Base-by-base conservation (phyloP, 2,329 filamentous ascomycete species). In the Periconia sp. region DNA sequence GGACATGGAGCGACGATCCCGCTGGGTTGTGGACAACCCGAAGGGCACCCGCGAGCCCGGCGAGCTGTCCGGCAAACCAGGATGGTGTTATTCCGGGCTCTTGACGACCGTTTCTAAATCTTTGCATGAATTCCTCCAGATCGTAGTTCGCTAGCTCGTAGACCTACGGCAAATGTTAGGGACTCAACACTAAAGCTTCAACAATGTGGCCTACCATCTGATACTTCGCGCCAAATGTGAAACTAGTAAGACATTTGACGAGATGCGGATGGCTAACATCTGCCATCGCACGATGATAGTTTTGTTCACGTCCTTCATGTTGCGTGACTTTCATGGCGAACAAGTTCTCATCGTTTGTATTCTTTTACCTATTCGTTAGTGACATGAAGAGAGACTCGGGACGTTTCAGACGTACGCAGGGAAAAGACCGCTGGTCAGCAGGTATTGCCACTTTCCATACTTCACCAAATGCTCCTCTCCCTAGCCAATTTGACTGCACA, bases 201-300 rank as follows among this genome's bases (percentile, higher is more conserved):
- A 9, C 4, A 11, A 3, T 11, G 25, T 23, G 5, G 17, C 32
- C 15, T 24, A 47, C 46, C 48, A 51, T 47, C 12, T 47, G 29
- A 26, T 41, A 47, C 7, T 50, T 38, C 5, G 40, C 35, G 16
- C 44, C 42, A 13, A 52, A 42, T 0, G 40, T 47, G 21, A 54
- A 56, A 31, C 50, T 52, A 4, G 54, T 28, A 12, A 54, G 46
- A 32, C 54, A 57, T 17, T 47, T 50, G 3, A 52, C 33, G 3
- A 57, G 51, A 34, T 57, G 48, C 0, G 34, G 21, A n/a, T 57
- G 50, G 3, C 23, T 39, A 19, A 48, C 33, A 4, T 39, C 35
- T 18, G 24, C 35, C 43, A 48, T 51, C n/a, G 22, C 29, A 4
- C 17, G n/a, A 26, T 47, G 40, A 13, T 41, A 51, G 6, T 45